Percentiles rank a stretch among this genome's conserved stretches.
Conservation (phyloP, 1,284 basidiomycete species). For the Grifola frondosa region DNA sequence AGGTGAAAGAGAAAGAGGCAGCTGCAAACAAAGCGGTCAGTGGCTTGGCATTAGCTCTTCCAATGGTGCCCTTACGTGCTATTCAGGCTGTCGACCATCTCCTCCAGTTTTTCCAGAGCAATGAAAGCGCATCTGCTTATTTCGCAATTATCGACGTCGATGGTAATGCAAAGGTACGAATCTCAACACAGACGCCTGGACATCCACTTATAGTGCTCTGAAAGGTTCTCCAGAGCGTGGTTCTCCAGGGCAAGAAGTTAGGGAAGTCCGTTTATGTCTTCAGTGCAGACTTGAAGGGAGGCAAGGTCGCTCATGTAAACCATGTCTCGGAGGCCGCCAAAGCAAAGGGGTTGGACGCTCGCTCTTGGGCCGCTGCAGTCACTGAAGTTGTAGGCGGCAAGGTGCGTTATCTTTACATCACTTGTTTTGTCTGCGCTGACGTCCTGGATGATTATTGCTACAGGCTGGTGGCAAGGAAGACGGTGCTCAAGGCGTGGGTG, state of each 20-base stretch:
- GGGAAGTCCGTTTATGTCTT: slow-evolving; percentile 89
- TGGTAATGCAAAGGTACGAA: slow-evolving; percentile 76
- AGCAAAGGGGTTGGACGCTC: slow-evolving; percentile 71
- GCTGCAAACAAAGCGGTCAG: slow-evolving; percentile 78
- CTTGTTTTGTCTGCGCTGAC: slow-evolving; percentile 4
- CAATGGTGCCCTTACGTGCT: background rate
- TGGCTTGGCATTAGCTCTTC: too few species aligned
- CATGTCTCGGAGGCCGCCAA: slow-evolving; percentile 70
- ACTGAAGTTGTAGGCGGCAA: slow-evolving; percentile 84
- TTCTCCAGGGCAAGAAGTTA: slow-evolving; percentile 77
- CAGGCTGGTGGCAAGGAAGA: slow-evolving; percentile 94
- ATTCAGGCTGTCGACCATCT: slow-evolving; percentile 71
- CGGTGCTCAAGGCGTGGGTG: slow-evolving; percentile 83
- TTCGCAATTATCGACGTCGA: slow-evolving; percentile 71
- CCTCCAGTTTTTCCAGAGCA: slow-evolving; percentile 72
- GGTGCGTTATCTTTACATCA: slow-evolving; percentile 41
- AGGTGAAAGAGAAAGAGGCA: slow-evolving; percentile 80
- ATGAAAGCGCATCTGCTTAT: slow-evolving; percentile 69
- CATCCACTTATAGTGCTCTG: background rate
- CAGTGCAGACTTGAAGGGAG: slow-evolving; percentile 66
- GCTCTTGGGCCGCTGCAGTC: slow-evolving; percentile 81
- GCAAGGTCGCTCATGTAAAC: slow-evolving; percentile 89
- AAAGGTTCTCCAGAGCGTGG: slow-evolving; percentile 73
- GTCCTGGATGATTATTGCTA: slow-evolving; percentile 23
- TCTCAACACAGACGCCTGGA: too few species aligned